These are phyloP conservation scores for Plasmodium billcollinsi DNA, from an alignment of 169 alveolate genomes.

Conservation along the genomic window DNA sequence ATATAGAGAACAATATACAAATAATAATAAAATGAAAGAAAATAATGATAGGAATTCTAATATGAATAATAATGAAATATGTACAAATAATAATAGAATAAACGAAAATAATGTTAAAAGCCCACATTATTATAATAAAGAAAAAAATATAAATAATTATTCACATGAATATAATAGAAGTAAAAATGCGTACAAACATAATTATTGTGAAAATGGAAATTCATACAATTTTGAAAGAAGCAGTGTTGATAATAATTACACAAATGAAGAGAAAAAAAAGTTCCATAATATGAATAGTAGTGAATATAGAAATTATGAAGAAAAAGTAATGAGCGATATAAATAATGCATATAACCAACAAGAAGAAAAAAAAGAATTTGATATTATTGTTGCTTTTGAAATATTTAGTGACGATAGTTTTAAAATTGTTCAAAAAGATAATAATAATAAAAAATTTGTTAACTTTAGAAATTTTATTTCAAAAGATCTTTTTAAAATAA, in stretches of 20 bases:
- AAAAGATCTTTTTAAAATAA: conserved; percentile 59
- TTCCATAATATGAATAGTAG: conserved; percentile 49
- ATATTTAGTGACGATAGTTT: conserved; percentile 39
- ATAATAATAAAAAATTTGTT: conserved; percentile 47
- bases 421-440: conserved; percentile 68
- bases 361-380: conserved; percentile 47
- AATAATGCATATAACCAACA: conserved; percentile 22
- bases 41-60: background rate
- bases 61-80: background rate
- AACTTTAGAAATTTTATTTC: conserved; percentile 59
- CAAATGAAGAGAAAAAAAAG: background rate
- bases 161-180: background rate
- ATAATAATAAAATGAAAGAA: background rate
- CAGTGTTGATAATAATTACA: background rate
- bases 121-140: background rate
- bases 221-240: background rate
- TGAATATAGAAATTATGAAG: conserved; percentile 34
- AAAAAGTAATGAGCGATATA: conserved; percentile 34
- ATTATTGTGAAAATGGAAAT: conserved; percentile 9
- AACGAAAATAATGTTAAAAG: conserved; percentile 5
- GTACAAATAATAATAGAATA: background rate
- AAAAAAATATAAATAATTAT: background rate
- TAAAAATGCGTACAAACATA: background rate
- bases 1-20: background rate
- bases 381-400: conserved; percentile 71